Percentiles rank a stretch among this genome's conserved stretches.
These are phyloP conservation scores for Inonotus hispidus DNA, from an alignment of 1,284 basidiomycete genomes.

Conservation along the genomic window DNA sequence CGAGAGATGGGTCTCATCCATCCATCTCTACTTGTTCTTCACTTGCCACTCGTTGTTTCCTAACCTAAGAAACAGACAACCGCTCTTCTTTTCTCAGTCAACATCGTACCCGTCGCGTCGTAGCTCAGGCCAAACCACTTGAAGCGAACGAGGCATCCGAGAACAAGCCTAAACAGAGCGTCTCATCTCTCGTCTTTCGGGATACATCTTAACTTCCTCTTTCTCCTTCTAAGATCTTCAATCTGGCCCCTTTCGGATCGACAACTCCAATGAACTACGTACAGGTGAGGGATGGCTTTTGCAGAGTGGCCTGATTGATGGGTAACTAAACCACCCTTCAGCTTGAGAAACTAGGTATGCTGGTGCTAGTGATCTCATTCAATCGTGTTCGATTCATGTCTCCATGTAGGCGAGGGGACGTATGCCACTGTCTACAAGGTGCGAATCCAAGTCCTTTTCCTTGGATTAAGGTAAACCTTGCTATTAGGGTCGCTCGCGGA, in stretches of 20 bases:
- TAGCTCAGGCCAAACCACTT: background rate
- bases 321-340: constrained; percentile 26
- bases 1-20: too few relatives aligned
- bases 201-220: background rate
- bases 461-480: constrained; percentile 6
- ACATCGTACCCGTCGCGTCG: background rate
- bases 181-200: background rate
- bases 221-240: background rate
- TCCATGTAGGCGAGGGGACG: constrained; percentile 64
- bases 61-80: background rate
- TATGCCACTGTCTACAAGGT: constrained; percentile 93
- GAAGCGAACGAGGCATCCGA: background rate
- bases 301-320: background rate
- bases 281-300: constrained; percentile 39
- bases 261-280: constrained; percentile 55
- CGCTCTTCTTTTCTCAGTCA: background rate
- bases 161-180: background rate
- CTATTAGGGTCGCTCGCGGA: constrained; percentile 71
- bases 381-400: background rate
- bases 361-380: background rate
- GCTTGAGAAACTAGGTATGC: constrained; percentile 80
- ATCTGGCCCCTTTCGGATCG: constrained; percentile 16
- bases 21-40: too few relatives aligned
- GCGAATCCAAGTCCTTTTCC: constrained; percentile 13
- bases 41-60: too few relatives aligned